phyloP scores from a whole-genome alignment of 2,329 filamentous ascomycete genomes.

The Phoma sp. region DNA sequence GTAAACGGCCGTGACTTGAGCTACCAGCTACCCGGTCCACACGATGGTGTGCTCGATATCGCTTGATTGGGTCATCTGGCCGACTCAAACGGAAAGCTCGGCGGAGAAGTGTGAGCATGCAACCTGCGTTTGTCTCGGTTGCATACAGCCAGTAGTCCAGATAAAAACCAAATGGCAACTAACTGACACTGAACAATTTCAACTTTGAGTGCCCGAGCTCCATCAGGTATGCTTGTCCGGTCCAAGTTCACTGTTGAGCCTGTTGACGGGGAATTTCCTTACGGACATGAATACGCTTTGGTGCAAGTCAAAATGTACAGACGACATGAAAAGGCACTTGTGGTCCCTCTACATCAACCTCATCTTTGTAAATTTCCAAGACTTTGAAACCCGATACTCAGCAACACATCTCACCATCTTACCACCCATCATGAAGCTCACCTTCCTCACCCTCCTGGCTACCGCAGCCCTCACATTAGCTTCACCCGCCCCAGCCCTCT shows the following conservation, averaged over 20 bases:
- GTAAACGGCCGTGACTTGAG: background rate
- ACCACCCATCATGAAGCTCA: conserved; percentile 8
- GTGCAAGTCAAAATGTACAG: background rate
- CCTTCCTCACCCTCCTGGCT: conserved; percentile 5
- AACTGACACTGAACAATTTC: background rate
- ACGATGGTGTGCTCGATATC: background rate
- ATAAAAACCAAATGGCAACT: background rate
- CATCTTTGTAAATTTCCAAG: background rate
- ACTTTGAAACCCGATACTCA: background rate
- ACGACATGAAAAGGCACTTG: background rate
- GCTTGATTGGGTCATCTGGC: background rate
- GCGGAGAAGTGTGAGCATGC: conserved; percentile 1
- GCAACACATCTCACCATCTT: background rate
- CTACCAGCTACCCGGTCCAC: conserved; percentile 7
- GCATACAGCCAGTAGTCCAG: background rate
- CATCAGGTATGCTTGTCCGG: background rate
- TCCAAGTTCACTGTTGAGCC: background rate
- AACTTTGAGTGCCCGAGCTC: background rate
- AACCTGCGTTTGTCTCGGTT: background rate
- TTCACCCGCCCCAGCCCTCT: conserved; percentile 1
- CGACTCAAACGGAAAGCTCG: conserved; percentile 1
- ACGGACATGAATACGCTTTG: background rate
- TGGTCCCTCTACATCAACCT: background rate
- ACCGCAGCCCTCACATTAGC: background rate
- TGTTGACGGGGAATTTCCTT: background rate